Evolutionary conservation across 192 early-diverging fungal genomes (phyloP).

Genomic region (Coemansia sp.): DNA sequence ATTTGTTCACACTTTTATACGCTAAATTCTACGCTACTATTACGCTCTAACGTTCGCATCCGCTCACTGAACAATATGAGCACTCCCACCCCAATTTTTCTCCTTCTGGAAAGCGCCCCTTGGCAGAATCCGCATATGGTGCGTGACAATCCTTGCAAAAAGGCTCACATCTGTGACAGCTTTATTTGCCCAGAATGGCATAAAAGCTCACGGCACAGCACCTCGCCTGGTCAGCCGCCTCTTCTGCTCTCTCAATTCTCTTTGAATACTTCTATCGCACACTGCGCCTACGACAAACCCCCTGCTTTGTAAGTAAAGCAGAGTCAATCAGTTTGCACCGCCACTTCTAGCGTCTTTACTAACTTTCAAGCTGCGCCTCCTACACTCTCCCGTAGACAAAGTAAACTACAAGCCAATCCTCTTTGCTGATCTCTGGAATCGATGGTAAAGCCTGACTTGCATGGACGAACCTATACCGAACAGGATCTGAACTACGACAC

Average conservation of each 20-base stretch:
- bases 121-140: background rate
- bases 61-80: too few relatives aligned
- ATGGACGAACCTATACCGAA: slow-evolving; percentile 53
- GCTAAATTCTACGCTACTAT: too few relatives aligned
- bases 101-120: background rate
- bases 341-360: background rate
- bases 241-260: background rate
- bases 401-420: background rate
- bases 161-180: background rate
- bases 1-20: too few relatives aligned
- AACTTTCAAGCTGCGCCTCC: background rate
- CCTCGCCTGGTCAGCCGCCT: background rate
- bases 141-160: background rate
- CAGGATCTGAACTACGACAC: slow-evolving; percentile 28
- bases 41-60: too few relatives aligned
- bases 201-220: background rate
- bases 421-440: slow-evolving; percentile 11
- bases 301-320: background rate
- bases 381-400: background rate
- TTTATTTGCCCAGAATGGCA: background rate
- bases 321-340: background rate
- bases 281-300: background rate
- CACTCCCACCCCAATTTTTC: background rate
- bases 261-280: background rate
- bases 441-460: slow-evolving; percentile 37